A percentile compares a stretch with the other conserved stretches of the same genome.
Evolutionary conservation across 2,329 filamentous ascomycete genomes (phyloP).

Genomic region (Clarireedia homoeocarpa): DNA sequence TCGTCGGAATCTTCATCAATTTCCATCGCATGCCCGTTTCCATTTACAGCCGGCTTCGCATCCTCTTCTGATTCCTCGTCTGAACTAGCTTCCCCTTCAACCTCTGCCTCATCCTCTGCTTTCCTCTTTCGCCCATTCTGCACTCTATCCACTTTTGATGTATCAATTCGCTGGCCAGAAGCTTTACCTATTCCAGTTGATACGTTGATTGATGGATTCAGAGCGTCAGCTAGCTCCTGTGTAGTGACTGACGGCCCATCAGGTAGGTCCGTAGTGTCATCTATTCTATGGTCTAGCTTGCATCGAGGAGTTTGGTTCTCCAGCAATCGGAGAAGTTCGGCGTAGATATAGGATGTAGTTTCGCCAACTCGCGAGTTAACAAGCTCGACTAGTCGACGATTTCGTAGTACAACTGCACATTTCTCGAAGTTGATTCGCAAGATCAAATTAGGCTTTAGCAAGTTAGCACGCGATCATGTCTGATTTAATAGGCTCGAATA

Average conservation of each 20-base stretch:
- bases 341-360: conserved; percentile 72
- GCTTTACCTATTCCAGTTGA: conserved; percentile 50
- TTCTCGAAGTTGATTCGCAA: conserved; percentile 81
- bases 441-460: conserved; percentile 56
- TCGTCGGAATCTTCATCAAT: conserved; percentile 15
- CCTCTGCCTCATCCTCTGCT: conserved; percentile 20
- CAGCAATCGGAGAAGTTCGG: conserved; percentile 60
- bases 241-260: conserved; percentile 37
- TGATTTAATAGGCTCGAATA: conserved; percentile 9
- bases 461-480: conserved; percentile 22
- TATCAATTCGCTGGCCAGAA: conserved; percentile 39
- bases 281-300: conserved; percentile 47
- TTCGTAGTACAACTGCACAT: conserved; percentile 74
- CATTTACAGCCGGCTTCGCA: conserved; percentile 9
- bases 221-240: conserved; percentile 46
- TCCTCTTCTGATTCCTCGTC: conserved; percentile 21
- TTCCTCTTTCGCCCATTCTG: conserved; percentile 26
- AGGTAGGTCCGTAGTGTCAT: conserved; percentile 31
- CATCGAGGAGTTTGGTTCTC: conserved; percentile 64
- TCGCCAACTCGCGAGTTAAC: conserved; percentile 63
- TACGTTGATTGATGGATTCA: conserved; percentile 46
- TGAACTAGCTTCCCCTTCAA: conserved; percentile 18
- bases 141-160: conserved; percentile 42
- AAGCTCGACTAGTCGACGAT: conserved; percentile 65
- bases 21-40: conserved; percentile 10